Evolutionary conservation across 768 basidiomycete genomes (phyloP).

Genomic region (Termitomyces sp.): DNA sequence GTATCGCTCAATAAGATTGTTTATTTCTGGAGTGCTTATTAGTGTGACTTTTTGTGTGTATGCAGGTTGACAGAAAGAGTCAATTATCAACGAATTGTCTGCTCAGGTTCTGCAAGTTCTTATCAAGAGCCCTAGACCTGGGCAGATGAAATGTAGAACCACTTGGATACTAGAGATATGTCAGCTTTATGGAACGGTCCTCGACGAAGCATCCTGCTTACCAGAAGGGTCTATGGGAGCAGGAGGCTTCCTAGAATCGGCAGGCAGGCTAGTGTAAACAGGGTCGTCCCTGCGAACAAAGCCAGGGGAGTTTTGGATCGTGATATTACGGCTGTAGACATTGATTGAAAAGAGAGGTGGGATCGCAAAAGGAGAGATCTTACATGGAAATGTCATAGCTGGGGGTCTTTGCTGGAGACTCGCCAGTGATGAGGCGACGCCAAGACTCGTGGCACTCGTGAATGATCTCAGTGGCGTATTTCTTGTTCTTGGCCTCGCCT

Average conservation of each 20-base stretch:
- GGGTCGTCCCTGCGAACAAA: constrained; percentile 58
- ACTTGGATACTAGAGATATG: constrained; percentile 63
- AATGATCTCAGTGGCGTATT: constrained; percentile 98
- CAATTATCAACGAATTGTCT: not conserved
- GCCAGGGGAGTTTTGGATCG: constrained; percentile 69
- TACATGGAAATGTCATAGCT: constrained; percentile 83
- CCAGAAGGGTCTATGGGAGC: constrained; percentile 89
- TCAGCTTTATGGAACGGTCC: not conserved
- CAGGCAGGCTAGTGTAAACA: constrained; percentile 59
- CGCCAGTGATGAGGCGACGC: constrained; percentile 86
- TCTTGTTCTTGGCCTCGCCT: constrained; percentile 99
- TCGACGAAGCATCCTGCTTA: constrained; percentile 29
- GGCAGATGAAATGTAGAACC: constrained; percentile 93
- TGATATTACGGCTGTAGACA: constrained; percentile 67
- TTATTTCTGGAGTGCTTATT: not conserved
- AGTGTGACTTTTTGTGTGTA: not conserved
- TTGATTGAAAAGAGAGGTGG: not conserved
- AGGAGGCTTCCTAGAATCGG: constrained; percentile 77
- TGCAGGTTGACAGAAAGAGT: not conserved
- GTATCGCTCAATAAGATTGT: not conserved
- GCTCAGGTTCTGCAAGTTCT: not conserved
- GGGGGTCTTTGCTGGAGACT: constrained; percentile 66
- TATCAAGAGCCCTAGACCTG: constrained; percentile 46
- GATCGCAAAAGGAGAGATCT: constrained; percentile 21
- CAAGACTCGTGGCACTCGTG: constrained; percentile 99